Base-by-base conservation (phyloP, 805 yeast genomes). In the Saccharomycopsis babjevae region DNA sequence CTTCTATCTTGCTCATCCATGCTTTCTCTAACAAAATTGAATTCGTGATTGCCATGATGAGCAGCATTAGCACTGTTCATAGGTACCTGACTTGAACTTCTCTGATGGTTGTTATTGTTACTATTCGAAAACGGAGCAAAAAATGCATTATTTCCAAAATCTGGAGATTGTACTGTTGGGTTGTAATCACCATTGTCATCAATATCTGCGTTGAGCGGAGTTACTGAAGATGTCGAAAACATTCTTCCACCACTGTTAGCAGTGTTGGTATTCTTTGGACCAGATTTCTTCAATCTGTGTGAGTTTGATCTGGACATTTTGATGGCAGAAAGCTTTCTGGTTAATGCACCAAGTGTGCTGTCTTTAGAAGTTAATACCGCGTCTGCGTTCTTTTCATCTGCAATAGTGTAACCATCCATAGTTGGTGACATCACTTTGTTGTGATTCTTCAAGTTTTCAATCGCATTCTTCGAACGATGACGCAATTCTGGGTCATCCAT, bases 261-360 rank as follows among this genome's bases (percentile, higher is more conserved):
- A 15, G 43, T 50, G 36, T 20, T 42, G 28, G 2, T 54, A 25
- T 22, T 40, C 20, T 22, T 38, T 10, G 46, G 16, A 3, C 18
- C 39, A 8, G 36, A 15, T 34, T 28, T 30, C n/a, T 34, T 39
- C 56, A 43, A 34, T 18, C 32, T 25, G 18, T 61, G 55, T 16
- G 56, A 55, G 58, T 60, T 62, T 36, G 25, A 28, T 32, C 54
- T 52, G 2, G 65, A 59, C 13, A 63, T 30, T 36, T 61, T 63
- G 18, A 63, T 61, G 18, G 65, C 65, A 7, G 59, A 52, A 18
- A 63, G 57, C 56, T 61, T 63, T 34, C 62, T 50, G 16, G 65
- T 58, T 18, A 63, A 59, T 7, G 56, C 28, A 30, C 25, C 61
- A n/a, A 61, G 54, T 36, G 58, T 50, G 11, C 57, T 55, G 22